Evolutionary conservation across 2,329 filamentous ascomycete genomes (phyloP).

Genomic region (Sphaerostilbella broomeana): DNA sequence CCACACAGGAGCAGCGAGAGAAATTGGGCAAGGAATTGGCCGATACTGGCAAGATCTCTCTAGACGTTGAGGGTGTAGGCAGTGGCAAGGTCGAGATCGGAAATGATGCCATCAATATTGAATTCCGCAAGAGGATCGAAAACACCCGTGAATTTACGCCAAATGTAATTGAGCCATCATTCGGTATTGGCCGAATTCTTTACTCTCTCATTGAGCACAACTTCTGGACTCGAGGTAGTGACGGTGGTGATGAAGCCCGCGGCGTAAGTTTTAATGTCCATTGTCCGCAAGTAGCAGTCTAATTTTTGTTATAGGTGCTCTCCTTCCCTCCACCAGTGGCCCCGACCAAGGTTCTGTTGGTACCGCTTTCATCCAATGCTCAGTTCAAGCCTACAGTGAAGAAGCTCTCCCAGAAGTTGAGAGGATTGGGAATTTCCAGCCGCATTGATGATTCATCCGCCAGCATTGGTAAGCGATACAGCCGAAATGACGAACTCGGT

Average conservation of each 20-base stretch:
- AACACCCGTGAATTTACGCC: conserved; percentile 87
- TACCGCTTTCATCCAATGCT: conserved; percentile 75
- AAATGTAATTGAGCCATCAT: conserved; percentile 95
- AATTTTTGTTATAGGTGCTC: conserved; percentile 34
- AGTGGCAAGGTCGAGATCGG: conserved; percentile 72
- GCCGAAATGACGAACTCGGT: conserved; percentile 90
- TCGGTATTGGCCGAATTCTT: conserved; percentile 90
- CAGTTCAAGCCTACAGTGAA: conserved; percentile 74
- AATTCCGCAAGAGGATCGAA: conserved; percentile 75
- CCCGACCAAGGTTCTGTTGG: conserved; percentile 91
- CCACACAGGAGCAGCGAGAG: conserved; percentile 76
- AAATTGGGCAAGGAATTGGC: conserved; percentile 68
- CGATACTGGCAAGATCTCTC: conserved; percentile 64
- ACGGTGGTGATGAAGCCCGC: conserved; percentile 64
- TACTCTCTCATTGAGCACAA: conserved; percentile 91
- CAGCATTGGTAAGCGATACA: conserved; percentile 90
- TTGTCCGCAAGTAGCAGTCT: too few relatives aligned
- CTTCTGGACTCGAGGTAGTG: conserved; percentile 76
- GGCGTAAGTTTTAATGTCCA: conserved; percentile 55
- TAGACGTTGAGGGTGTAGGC: conserved; percentile 62
- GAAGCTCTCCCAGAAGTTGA: conserved; percentile 67
- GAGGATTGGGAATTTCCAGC: conserved; percentile 70
- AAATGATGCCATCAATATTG: conserved; percentile 74
- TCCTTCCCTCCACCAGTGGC: conserved; percentile 60
- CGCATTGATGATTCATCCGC: conserved; percentile 86